Evolutionary conservation across 2,329 filamentous ascomycete species (phyloP), one percentile per base, ranked within the genome.

Genomic region (Diaporthe longicolla): DNA sequence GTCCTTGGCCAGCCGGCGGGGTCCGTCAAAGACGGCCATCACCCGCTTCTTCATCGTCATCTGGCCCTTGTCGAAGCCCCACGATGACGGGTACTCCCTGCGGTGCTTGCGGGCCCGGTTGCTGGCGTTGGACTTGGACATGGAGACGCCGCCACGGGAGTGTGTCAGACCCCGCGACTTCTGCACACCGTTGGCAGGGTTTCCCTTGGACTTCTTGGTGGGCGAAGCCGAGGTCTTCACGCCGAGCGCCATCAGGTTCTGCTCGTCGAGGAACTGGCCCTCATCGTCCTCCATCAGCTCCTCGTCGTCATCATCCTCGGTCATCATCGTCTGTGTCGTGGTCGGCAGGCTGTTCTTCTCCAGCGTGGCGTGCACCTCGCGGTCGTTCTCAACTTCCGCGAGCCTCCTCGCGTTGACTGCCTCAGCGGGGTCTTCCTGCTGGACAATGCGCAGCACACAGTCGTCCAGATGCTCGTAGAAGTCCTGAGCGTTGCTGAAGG

Each of bases 21-120:
- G 89, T 0, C 97, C 97, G 80, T 98, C 95, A 80, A 97, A 99
- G 26, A 97, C 94, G 77, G 95, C 95, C 79, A 98, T 88, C 72
- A 98, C 95, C 37, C 97, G 94, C 90, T 98, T 98, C 91, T 97
- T 98, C 91, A 97, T 97, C 81, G 94, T 97, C 94, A 98, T 98
- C 86, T 97, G 95, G 79, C 94, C 93, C 80, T 94, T 92, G 76
- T 95, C 91, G 79, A 95, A 97, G 70, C 97, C 96, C 97, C 97
- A 99, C 1, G 94, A 95, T 0, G 94, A 91, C 17, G 97, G 97
- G 82, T 98, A 98, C 82, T 97, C 94, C 82, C 95, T 95, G 77
- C 95, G 92, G 87, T 95, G 96, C 88, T 97, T 97, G 84, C 95
- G 94, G 72, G 94, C 92, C 79, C 90, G 91, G 48, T 86, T 85